Evolutionary conservation across 192 early-diverging fungal genomes (phyloP).

Genomic region (Linnemannia hyalina): DNA sequence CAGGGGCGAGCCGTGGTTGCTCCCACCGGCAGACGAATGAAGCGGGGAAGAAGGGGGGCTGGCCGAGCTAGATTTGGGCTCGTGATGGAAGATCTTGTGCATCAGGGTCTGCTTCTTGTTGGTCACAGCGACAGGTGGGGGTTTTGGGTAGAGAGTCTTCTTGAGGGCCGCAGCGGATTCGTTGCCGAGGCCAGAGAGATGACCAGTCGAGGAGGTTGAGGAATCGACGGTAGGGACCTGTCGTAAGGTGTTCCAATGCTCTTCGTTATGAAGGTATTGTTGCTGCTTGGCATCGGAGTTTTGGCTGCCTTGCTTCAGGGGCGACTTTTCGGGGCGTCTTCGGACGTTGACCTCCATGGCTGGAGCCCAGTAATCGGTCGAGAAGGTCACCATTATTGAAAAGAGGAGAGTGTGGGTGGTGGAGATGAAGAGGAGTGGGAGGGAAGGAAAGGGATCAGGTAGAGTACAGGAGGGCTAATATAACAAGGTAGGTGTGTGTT

Average conservation of each 20-base stretch:
- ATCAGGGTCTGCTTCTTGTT: constrained; percentile 50
- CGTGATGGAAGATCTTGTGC: constrained; percentile 54
- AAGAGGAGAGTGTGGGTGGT: neutral
- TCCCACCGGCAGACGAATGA: neutral
- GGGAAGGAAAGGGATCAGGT: neutral
- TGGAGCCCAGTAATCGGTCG: constrained; percentile 64
- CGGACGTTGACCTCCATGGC: constrained; percentile 60
- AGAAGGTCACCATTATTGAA: constrained; percentile 58
- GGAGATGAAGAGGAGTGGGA: neutral
- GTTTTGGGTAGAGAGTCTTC: constrained; percentile 22
- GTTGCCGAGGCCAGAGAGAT: neutral
- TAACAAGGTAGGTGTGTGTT: neutral
- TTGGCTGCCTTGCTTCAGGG: constrained; percentile 1
- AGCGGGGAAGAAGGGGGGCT: constrained; percentile 35
- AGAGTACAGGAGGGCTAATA: constrained; percentile 2
- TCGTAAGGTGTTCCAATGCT: constrained; percentile 38
- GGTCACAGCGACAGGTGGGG: constrained; percentile 31
- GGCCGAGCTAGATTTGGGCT: constrained; percentile 12
- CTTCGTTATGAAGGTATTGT: constrained; percentile 22
- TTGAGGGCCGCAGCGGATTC: constrained; percentile 16
- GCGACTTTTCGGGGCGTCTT: constrained; percentile 43
- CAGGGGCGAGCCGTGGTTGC: neutral
- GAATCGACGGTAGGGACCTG: constrained; percentile 32
- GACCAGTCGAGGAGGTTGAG: constrained; percentile 11
- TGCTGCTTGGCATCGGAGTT: neutral